Percentiles rank a stretch among this genome's conserved stretches.
phyloP scores from a whole-genome alignment of 306 rosid genomes.

The Vicia faba region DNA sequence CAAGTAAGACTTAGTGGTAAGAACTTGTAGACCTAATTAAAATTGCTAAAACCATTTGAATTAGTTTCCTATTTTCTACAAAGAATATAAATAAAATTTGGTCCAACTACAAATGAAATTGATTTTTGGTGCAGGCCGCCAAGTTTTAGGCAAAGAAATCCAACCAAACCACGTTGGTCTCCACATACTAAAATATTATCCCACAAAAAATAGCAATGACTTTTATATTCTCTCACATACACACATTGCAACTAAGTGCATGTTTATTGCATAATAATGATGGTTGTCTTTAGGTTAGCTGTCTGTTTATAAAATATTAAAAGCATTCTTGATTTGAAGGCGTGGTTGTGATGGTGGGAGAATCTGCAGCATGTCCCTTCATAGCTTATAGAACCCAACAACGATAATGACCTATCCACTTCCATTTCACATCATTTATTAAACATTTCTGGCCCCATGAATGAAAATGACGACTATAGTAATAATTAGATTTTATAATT shows the following conservation, averaged over 20 bases:
- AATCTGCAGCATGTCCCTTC: slow-evolving; percentile 54
- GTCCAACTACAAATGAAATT: slow-evolving; percentile 30
- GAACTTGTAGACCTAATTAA: neutral
- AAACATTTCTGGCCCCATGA: neutral
- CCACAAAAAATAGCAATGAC: slow-evolving; percentile 18
- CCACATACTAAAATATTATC: slow-evolving; percentile 42
- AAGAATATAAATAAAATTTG: neutral
- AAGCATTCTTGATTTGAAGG: slow-evolving; percentile 55
- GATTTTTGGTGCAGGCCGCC: slow-evolving; percentile 39
- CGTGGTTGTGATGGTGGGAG: slow-evolving; percentile 46
- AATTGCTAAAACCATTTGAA: slow-evolving; percentile 25
- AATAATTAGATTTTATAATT: neutral
- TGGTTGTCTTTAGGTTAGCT: slow-evolving; percentile 38
- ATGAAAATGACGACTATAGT: slow-evolving; percentile 5
- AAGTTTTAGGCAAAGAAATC: slow-evolving; percentile 42
- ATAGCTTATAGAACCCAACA: slow-evolving; percentile 30
- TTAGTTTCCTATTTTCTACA: neutral
- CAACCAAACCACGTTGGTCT: slow-evolving; percentile 49
- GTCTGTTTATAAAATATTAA: slow-evolving; percentile 30
- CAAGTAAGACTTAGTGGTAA: too few relatives aligned
- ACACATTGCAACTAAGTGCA: slow-evolving; percentile 34
- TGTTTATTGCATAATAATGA: slow-evolving; percentile 32
- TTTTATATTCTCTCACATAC: slow-evolving; percentile 25
- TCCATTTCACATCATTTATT: neutral
- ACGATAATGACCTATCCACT: slow-evolving; percentile 35